Evolutionary conservation across 768 basidiomycete species (phyloP).

Genomic region (Mycena belliarum): DNA sequence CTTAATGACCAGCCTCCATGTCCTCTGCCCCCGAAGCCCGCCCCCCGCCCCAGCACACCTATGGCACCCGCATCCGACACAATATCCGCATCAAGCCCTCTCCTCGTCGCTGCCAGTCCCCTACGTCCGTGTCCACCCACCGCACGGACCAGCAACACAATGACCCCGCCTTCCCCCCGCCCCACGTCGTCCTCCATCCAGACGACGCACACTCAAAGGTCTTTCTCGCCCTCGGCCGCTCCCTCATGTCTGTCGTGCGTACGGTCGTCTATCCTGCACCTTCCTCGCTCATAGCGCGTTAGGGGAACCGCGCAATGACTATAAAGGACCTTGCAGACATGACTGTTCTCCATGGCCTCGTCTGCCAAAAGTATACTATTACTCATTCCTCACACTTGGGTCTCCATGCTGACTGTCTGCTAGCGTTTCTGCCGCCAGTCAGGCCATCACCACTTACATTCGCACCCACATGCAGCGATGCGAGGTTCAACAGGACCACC

Average conservation of each 20-base stretch:
- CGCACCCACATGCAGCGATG: slow-evolving; percentile 73
- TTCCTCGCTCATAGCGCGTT: slow-evolving; percentile 8
- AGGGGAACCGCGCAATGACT: slow-evolving; percentile 85
- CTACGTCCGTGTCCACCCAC: slow-evolving; percentile 35
- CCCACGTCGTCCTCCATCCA: slow-evolving; percentile 65
- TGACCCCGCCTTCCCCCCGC: slow-evolving; percentile 55
- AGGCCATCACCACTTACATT: slow-evolving; percentile 84
- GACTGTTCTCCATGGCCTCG: slow-evolving; percentile 61
- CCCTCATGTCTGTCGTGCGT: slow-evolving; percentile 74
- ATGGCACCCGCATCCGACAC: slow-evolving; percentile 57
- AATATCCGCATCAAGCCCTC: slow-evolving; percentile 55
- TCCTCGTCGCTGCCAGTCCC: slow-evolving; percentile 47
- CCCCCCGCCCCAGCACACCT: slow-evolving; percentile 35
- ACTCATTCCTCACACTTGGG: no score
- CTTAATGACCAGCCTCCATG: slow-evolving; percentile 16
- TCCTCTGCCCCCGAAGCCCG: slow-evolving; percentile 13
- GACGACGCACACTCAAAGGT: slow-evolving; percentile 75
- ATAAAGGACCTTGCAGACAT: slow-evolving; percentile 84
- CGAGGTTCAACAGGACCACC: slow-evolving; percentile 68
- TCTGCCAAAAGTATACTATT: slow-evolving; percentile 84
- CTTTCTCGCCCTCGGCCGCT: slow-evolving; percentile 70
- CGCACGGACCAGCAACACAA: slow-evolving; percentile 12
- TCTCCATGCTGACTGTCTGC: slow-evolving; percentile 18
- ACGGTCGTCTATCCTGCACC: slow-evolving; percentile 23
- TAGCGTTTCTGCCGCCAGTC: slow-evolving; percentile 76